Base-by-base conservation (phyloP, 2,329 filamentous ascomycete species). In the Fusarium hainanense region DNA sequence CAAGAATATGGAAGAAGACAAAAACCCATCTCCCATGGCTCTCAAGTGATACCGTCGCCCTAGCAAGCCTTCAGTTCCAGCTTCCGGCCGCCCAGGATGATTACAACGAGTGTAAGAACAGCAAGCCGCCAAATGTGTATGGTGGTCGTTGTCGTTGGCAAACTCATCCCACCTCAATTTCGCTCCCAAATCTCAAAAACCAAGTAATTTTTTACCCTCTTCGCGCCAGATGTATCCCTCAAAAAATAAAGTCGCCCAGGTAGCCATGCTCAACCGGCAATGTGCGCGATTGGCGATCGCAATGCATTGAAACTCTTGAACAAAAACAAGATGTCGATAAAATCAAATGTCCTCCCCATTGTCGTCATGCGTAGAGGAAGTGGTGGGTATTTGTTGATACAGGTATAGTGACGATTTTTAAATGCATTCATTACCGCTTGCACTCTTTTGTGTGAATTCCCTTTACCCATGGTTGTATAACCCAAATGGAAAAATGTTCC, bases 61-160 rank as follows among this genome's bases (percentile, higher is more conserved):
- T 63, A 63, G 68, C 74, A 70, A 74, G 75, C 78, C 69, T 75
- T 76, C 60, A 63, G 75, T 77, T 76, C 74, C 80, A 78, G 82
- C 76, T 78, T 71, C 76, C 76, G 76, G 74, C 77, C 73, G 75
- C 77, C 76, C 69, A 73, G 75, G 76, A 76, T 67, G 78, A 85
- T 84, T 84, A 85, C 82, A 85, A 87, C 82, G 83, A 85, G 79
- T 77, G 84, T 85, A 85, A 82, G 80, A 83, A 84, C 73, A 72
- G 76, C 77, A 81, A 77, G 77, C 79, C 69, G 64, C 75, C 76
- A 72, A 65, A 32, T 58, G 61, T 71, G 43, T 62, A 57, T 68
- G 52, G 66, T 66, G 68, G 67, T 74, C 66, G 54, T 73, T 69
- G 74, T 76, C 70, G 69, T 70, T 60, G 64, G 61, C 65, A 66